Base-by-base conservation (phyloP, 768 basidiomycete species). In the Polyporus arcularius region DNA sequence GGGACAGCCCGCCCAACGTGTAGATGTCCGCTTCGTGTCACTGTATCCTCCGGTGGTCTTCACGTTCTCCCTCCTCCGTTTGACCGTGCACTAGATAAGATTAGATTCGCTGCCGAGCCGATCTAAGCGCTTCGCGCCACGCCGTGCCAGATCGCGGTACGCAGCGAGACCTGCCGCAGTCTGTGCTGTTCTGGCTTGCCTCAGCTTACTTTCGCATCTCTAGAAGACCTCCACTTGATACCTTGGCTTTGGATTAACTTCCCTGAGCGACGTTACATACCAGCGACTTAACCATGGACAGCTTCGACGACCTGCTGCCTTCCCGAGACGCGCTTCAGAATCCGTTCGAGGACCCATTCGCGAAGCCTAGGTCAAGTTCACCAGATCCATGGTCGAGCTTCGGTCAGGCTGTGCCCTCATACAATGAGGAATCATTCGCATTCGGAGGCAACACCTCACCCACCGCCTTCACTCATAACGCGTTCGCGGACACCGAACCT, bases 301-400 rank as follows among this genome's bases (percentile, higher is more conserved):
- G 82, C 68, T 92, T 92, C 72, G 90, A 92, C 76, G 90, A 92
- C 73, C 73, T 92, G 50, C 80, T 92, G 39, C 78, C 77, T 11
- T 86, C 88, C 30, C 82, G 83, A 65, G 78, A 74, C 65, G 80
- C 76, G 41, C 76, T 90, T n/a, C 87, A 89, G 58, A 91, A 92
- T 66, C 90, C 90, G 0, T 92, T 92, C 61, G 84, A 84, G 41
- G 85, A 89, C 70, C 87, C 87, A 4, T 90, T 90, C 66, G 76
- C 81, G n/a, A 82, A 82, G 59, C 81, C 69, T 31, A 71, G 89
- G 45, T 85, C 88, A 21, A 70, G 74, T 64, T 90, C 89, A 18
- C 87, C 88, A 45, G 90, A 92, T 72, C 90, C 90, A 65, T 92
- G 90, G 90, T 77, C 87, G 4, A 82, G 81, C 59, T 86, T 84